Evolutionary conservation across 2,329 filamentous ascomycete species (phyloP).

Genomic region (Paraphoma chrysanthemicola): DNA sequence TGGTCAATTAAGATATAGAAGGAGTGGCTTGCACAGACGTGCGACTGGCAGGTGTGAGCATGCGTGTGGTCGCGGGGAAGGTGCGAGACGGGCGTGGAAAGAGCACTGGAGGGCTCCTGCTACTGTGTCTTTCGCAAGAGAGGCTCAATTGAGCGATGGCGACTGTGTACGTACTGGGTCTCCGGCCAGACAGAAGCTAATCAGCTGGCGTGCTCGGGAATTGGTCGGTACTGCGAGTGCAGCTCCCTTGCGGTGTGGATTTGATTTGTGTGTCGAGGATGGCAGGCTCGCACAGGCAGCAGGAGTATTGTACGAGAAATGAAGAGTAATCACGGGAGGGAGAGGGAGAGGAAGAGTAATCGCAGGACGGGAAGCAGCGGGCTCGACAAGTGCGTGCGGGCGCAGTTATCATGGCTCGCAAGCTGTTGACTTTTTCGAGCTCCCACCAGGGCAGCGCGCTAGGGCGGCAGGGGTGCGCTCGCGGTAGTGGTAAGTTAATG

Average conservation of each 20-base stretch:
- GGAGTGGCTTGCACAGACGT: conserved; percentile 20
- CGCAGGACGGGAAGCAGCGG: conserved; percentile 25
- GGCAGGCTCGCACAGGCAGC: conserved; percentile 19
- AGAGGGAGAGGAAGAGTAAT: conserved; percentile 8
- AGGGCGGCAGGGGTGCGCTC: conserved; percentile 16
- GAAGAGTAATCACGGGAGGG: conserved; percentile 14
- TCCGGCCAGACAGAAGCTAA: conserved; percentile 42
- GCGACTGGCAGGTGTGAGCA: conserved; percentile 30
- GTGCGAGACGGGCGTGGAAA: conserved; percentile 10
- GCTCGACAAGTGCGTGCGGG: conserved; percentile 26
- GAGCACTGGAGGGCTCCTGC: conserved; percentile 7
- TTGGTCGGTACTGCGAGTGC: conserved; percentile 40
- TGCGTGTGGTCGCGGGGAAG: conserved; percentile 18
- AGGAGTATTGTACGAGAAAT: conserved; percentile 12
- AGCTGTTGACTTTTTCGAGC: conserved; percentile 36
- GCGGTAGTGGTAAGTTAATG: not conserved
- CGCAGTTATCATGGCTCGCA: conserved; percentile 29
- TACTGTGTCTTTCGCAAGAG: conserved; percentile 17
- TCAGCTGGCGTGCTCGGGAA: conserved; percentile 42
- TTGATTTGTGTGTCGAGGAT: conserved; percentile 19
- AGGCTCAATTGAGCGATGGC: conserved; percentile 12
- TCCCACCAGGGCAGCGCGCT: conserved; percentile 17
- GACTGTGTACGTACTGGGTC: not conserved
- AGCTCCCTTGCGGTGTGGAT: conserved; percentile 42
- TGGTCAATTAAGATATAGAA: conserved; percentile 21